Evolutionary conservation across 2,329 filamentous ascomycete species (phyloP), one percentile per base, ranked within the genome.

Genomic region (Balansia obtecta): DNA sequence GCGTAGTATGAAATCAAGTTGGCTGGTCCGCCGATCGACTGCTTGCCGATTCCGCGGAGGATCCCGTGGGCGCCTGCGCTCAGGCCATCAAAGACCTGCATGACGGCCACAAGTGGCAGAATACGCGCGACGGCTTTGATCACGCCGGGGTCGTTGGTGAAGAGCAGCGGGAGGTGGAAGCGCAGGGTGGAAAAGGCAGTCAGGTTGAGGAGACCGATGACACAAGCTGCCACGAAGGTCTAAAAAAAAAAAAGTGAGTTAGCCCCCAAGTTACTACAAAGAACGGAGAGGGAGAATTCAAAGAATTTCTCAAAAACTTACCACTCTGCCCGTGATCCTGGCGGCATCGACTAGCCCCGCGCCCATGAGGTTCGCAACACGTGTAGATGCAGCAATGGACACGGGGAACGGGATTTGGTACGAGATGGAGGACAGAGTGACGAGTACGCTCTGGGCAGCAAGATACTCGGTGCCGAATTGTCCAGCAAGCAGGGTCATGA

Each of bases 341-440:
- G 90, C 90, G 0, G 90, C 86, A 44, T 83, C 82, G 2, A 87
- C 82, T 11, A 96, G 75, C 1, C 83, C 85, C 0, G 91, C 90
- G 9, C 91, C 93, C 54, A 97, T 94, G 34, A 97, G 71, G 59
- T 96, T 97, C 16, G 90, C 91, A 13, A 96, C 81, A 1, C 91
- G 83, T 0, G 91, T 97, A 12, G 85, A 91, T 0, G 85, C 82
- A 2, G 91, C 90, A 52, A 97, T 91, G 33, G 85, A 87, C 53
- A 96, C 79, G 0, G 91, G 87, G 69, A 97, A 97, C 0, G 91
- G 89, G 46, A 97, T 83, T 65, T 95, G 88, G 71, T 89, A 97
- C 0, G 86, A 88, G 22, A 95, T 80, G 10, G 83, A 80, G 0
- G 84, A 82, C 44, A 95, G 73, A 0, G 86, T 93, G 20, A 84